These are phyloP conservation scores for Cerioporus squamosus DNA, from an alignment of 1,284 basidiomycete genomes.

Conservation along the genomic window DNA sequence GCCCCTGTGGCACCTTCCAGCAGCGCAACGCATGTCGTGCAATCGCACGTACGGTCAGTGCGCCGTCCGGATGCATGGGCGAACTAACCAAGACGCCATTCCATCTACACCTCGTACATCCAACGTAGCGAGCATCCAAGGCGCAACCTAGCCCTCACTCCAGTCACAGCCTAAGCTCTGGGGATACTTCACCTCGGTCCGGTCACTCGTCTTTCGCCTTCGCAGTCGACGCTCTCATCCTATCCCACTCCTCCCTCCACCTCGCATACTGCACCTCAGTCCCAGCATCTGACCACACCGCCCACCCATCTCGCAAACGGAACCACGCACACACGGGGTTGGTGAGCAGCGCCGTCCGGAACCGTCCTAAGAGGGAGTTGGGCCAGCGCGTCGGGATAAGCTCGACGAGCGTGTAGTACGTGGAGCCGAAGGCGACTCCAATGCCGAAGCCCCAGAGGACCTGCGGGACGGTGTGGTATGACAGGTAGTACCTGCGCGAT, in stretches of 20 bases:
- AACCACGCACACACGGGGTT: conserved; percentile 70
- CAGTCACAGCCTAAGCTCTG: too few species aligned
- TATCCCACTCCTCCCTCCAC: conserved; percentile 59
- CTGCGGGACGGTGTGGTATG: conserved; percentile 75
- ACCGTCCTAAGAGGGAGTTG: conserved; percentile 51
- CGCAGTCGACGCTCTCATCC: neutral
- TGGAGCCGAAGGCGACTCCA: conserved; percentile 60
- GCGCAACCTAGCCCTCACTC: too few species aligned
- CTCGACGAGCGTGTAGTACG: conserved; percentile 65
- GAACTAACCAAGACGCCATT: too few species aligned
- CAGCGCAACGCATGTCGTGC: too few species aligned
- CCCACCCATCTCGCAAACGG: conserved; percentile 81
- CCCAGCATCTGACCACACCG: conserved; percentile 74
- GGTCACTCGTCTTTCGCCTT: neutral
- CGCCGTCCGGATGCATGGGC: too few species aligned
- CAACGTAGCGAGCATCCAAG: too few species aligned
- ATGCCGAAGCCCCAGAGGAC: conserved; percentile 76
- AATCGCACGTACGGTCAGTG: too few species aligned
- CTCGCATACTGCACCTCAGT: conserved; percentile 64
- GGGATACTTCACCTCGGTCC: too few species aligned
- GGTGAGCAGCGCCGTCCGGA: conserved; percentile 53
- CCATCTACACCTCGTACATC: too few species aligned
- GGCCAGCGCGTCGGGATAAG: conserved; percentile 60
- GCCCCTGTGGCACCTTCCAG: too few species aligned
- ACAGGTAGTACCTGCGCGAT: conserved; percentile 64